Conservation (phyloP, 2,329 filamentous ascomycete species). For the Keithomyces neogunnii region DNA sequence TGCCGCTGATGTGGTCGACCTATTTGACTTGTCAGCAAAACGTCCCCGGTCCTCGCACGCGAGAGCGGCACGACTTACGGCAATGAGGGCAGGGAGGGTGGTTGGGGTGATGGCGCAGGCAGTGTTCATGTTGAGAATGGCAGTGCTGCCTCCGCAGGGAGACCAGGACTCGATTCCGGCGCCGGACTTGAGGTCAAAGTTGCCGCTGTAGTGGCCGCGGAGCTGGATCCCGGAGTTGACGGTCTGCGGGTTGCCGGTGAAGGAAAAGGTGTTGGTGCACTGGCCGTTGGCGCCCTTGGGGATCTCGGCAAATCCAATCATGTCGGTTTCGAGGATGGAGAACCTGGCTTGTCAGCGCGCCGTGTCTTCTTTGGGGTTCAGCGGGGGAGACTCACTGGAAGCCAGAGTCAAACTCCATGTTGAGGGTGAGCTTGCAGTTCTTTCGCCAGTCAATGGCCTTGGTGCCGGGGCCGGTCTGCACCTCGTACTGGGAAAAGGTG, state of each 20-base stretch:
- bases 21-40: neutral
- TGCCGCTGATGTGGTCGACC: conserved; percentile 19
- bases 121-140: conserved; percentile 20
- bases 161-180: conserved; percentile 15
- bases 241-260: conserved; percentile 15
- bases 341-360: conserved; percentile 10
- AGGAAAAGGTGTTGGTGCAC: conserved; percentile 18
- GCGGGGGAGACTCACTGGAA: conserved; percentile 13
- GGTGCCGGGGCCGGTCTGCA: conserved; percentile 15
- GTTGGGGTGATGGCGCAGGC: conserved; percentile 16
- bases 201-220: conserved; percentile 12
- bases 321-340: conserved; percentile 16
- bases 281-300: conserved; percentile 12
- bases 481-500: conserved; percentile 17
- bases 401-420: conserved; percentile 16
- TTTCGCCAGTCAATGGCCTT: conserved; percentile 15
- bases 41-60: neutral
- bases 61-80: conserved; percentile 10
- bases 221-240: conserved; percentile 13
- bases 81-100: conserved; percentile 14
- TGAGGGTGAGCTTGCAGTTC: conserved; percentile 19
- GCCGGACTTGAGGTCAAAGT: conserved; percentile 13
- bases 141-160: conserved; percentile 17
- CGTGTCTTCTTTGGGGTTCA: neutral
- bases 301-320: conserved; percentile 19